Evolutionary conservation across 2,329 filamentous ascomycete species (phyloP).

Genomic region (Madurella mycetomatis): DNA sequence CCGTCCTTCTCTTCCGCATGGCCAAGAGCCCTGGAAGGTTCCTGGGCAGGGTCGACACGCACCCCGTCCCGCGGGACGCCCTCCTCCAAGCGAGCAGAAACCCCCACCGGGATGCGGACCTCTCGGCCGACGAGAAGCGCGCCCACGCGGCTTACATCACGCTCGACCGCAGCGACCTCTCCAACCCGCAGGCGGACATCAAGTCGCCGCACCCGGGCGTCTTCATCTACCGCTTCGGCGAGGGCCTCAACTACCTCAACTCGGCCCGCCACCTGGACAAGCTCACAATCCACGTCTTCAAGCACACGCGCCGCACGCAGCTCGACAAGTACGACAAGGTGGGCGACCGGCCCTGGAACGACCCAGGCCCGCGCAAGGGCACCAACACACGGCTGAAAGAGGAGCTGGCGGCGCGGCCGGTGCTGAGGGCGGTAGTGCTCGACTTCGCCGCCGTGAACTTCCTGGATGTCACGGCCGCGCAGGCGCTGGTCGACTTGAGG

Average conservation of each 20-base stretch:
- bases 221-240: conserved; percentile 48
- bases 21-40: conserved; percentile 46
- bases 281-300: conserved; percentile 37
- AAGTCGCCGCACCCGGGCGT: conserved; percentile 44
- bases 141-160: conserved; percentile 39
- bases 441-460: conserved; percentile 56
- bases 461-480: conserved; percentile 54
- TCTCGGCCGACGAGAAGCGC: conserved; percentile 2
- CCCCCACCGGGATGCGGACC: conserved; percentile 8
- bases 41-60: conserved; percentile 36
- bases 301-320: conserved; percentile 38
- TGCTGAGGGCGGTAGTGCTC: conserved; percentile 51
- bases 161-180: conserved; percentile 38
- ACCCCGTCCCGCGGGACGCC: conserved; percentile 16
- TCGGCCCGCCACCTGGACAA: conserved; percentile 44
- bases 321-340: conserved; percentile 34
- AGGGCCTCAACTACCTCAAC: conserved; percentile 51
- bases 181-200: conserved; percentile 42
- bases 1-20: conserved; percentile 42
- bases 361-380: conserved; percentile 41
- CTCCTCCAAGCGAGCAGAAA: background rate
- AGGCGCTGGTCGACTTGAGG: conserved; percentile 53
- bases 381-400: conserved; percentile 29
- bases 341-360: conserved; percentile 52
- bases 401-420: conserved; percentile 35